These are phyloP conservation scores for Trichoderma virens DNA, from an alignment of 495 filamentous ascomycete species.

Conservation along the genomic window DNA sequence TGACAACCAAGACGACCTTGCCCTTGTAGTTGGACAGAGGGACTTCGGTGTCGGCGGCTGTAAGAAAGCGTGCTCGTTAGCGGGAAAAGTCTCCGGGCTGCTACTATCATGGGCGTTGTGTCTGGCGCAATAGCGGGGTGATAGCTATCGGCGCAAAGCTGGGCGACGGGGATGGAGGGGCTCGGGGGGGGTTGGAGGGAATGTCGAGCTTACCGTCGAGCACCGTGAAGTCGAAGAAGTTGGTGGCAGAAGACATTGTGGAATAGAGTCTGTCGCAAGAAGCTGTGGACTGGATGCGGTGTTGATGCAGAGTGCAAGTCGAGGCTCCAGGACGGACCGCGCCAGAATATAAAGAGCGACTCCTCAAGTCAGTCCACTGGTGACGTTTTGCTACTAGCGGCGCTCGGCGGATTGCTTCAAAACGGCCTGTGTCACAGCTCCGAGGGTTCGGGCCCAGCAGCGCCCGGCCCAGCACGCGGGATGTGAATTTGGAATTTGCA, in stretches of 20 bases:
- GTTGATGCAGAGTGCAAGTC: background rate
- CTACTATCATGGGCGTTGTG: too few species aligned
- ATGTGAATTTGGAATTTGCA: background rate
- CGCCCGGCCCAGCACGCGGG: background rate
- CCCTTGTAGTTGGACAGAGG: constrained; percentile 62
- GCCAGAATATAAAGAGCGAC: background rate
- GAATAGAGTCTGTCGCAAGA: constrained; percentile 16
- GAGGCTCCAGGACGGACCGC: background rate
- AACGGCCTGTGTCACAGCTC: background rate
- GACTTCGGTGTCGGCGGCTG: constrained; percentile 70
- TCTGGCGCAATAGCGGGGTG: too few species aligned
- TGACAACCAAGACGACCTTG: constrained; percentile 93
- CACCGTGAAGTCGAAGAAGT: constrained; percentile 87
- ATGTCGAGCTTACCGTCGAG: constrained; percentile 56
- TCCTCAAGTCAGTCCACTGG: background rate
- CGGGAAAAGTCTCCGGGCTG: background rate
- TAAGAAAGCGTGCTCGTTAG: constrained; percentile 4
- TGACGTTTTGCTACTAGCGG: background rate
- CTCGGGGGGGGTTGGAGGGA: background rate
- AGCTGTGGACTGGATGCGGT: background rate
- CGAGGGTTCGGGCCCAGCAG: background rate
- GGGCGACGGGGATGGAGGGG: constrained; percentile 9
- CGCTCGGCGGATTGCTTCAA: background rate
- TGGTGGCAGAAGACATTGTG: constrained; percentile 81
- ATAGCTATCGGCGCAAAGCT: background rate